These are phyloP conservation scores for Candida piceae DNA, from an alignment of 805 yeast genomes.

Conservation along the genomic window DNA sequence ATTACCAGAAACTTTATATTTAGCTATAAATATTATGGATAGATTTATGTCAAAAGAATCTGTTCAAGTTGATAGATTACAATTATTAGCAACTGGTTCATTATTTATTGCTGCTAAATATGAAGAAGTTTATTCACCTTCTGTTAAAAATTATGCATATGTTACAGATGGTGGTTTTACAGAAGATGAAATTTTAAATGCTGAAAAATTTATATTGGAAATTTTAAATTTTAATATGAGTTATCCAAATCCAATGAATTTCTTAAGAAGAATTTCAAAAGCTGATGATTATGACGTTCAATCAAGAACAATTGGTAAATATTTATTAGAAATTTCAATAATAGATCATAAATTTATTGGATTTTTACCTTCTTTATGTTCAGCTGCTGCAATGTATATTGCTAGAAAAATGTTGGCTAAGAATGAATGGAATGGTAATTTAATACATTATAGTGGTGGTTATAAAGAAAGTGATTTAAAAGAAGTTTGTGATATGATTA, in stretches of 20 bases:
- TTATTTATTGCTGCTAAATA: constrained; percentile 88
- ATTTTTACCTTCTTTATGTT: constrained; percentile 66
- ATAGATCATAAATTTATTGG: constrained; percentile 75
- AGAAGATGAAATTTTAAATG: constrained; percentile 74
- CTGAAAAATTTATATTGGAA: constrained; percentile 75
- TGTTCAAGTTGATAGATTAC: constrained; percentile 74
- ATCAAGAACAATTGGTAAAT: constrained; percentile 81
- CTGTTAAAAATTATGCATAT: constrained; percentile 78
- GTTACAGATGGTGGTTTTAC: constrained; percentile 83
- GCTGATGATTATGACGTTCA: constrained; percentile 87
- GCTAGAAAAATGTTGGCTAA: constrained; percentile 69
- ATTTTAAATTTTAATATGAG: constrained; percentile 69
- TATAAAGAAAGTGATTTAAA: constrained; percentile 67
- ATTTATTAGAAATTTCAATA: constrained; percentile 69
- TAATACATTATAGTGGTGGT: constrained; percentile 90
- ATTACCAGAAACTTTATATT: constrained; percentile 77
- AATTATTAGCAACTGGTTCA: constrained; percentile 80
- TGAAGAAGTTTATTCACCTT: constrained; percentile 88
- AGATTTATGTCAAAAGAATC: constrained; percentile 71
- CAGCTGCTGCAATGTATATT: constrained; percentile 86
- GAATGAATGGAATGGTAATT: constrained; percentile 74
- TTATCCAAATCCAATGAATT: constrained; percentile 88
- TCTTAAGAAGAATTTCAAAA: constrained; percentile 79
- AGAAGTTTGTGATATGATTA: constrained; percentile 67
- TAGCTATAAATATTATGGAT: constrained; percentile 84